Conservation (phyloP, 768 basidiomycete genomes). For the Lyophyllum atratum region DNA sequence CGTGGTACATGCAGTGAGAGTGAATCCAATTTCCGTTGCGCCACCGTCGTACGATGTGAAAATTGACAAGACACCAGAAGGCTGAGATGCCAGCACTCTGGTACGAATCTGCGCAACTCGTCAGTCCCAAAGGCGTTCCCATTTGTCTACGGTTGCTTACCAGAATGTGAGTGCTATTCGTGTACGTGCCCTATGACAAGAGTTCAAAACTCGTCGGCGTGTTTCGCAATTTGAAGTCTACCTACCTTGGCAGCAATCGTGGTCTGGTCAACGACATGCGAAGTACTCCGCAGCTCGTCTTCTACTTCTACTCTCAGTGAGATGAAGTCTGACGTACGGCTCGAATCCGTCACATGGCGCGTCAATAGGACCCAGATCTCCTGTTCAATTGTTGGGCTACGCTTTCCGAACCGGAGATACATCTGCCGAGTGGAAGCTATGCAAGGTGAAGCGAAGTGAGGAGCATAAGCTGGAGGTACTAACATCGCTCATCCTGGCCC, state of each 20-base stretch:
- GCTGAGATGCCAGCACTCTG: conserved; percentile 33
- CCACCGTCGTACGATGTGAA: conserved; percentile 72
- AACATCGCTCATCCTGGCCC: conserved; percentile 28
- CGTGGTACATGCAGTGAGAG: conserved; percentile 61
- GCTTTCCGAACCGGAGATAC: conserved; percentile 33
- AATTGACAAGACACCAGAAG: conserved; percentile 49
- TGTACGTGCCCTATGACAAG: conserved; percentile 44
- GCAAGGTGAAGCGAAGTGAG: not conserved
- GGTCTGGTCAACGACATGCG: conserved; percentile 27
- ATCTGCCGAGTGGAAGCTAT: conserved; percentile 40
- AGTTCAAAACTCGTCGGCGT: not conserved
- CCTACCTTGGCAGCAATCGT: conserved; percentile 41
- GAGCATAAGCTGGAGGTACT: not conserved
- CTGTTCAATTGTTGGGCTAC: conserved; percentile 25
- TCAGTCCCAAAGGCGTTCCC: not conserved
- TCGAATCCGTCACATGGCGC: conserved; percentile 69
- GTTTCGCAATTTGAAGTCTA: not conserved
- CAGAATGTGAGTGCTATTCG: conserved; percentile 53
- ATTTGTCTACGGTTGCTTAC: conserved; percentile 25
- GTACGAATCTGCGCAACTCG: conserved; percentile 32
- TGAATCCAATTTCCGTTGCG: conserved; percentile 62
- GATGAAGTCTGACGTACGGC: conserved; percentile 64
- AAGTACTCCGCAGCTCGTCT: conserved; percentile 32
- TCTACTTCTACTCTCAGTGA: conserved; percentile 59
- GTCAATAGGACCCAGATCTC: conserved; percentile 85